Percentiles rank a stretch among this genome's conserved stretches.
phyloP scores from a whole-genome alignment of 257 asterid genomes.

The Paraleonurus japonicus region DNA sequence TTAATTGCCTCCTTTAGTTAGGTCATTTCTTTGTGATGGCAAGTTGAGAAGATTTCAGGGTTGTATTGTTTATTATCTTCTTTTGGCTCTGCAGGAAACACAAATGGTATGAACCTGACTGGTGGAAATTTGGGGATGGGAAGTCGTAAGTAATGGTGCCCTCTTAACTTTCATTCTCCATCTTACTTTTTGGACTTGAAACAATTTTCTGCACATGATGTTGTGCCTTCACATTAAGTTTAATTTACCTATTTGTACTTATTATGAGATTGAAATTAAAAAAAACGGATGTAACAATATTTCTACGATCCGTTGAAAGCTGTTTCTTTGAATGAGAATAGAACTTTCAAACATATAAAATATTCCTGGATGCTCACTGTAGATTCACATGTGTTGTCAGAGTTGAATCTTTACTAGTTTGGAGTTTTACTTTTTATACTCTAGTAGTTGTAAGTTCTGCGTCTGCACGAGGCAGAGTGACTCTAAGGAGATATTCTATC shows the following conservation, averaged over 20 bases:
- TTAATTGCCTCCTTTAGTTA: slow-evolving; percentile 17
- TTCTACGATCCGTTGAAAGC: background rate
- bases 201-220: background rate
- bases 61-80: slow-evolving; percentile 4
- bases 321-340: background rate
- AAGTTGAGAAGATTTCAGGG: slow-evolving; percentile 6
- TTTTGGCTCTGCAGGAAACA: slow-evolving; percentile 47
- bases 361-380: background rate
- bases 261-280: background rate
- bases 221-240: background rate
- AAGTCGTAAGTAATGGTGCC: slow-evolving; percentile 64
- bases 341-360: background rate
- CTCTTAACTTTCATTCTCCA: slow-evolving; percentile 10
- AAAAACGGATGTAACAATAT: background rate
- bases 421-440: no score
- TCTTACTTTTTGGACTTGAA: slow-evolving; percentile 14
- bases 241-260: background rate
- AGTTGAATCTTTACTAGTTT: no score
- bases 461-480: no score
- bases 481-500: no score
- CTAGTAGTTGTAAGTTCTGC: no score
- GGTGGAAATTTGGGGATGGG: slow-evolving; percentile 98
- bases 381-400: background rate
- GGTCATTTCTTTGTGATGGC: slow-evolving; percentile 20
- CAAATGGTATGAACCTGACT: slow-evolving; percentile 94